phyloP scores from a whole-genome alignment of 208 protist species.

The Leishmania tropica region DNA sequence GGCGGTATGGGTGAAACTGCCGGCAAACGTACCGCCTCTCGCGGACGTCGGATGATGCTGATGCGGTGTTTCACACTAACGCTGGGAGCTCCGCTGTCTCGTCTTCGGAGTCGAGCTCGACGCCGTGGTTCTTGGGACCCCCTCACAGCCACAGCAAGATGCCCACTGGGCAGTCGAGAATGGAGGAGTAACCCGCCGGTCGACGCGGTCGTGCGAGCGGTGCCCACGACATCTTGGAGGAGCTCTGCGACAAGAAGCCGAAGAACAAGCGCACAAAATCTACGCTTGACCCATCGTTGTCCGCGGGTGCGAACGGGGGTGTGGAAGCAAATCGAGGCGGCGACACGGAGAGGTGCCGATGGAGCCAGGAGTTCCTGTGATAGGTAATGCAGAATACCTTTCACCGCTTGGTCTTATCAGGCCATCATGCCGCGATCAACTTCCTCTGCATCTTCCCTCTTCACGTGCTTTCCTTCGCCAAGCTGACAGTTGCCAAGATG shows the following conservation, averaged over 20 bases:
- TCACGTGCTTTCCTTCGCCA: constrained; percentile 37
- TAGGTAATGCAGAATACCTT: constrained; percentile 55
- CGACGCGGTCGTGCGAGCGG: constrained; percentile 3
- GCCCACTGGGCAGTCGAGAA: not conserved
- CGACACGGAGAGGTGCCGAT: constrained; percentile 15
- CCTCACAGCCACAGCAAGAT: constrained; percentile 23
- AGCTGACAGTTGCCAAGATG: constrained; percentile 62
- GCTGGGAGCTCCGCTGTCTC: not conserved
- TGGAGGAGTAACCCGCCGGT: constrained; percentile 3
- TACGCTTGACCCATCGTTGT: not conserved
- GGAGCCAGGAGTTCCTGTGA: constrained; percentile 44
- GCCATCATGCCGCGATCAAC: constrained; percentile 68
- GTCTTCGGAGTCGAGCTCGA: constrained; percentile 12
- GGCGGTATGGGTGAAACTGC: constrained; percentile 13
- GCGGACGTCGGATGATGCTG: constrained; percentile 1
- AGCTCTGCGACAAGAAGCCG: not conserved
- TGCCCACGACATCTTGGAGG: constrained; percentile 9
- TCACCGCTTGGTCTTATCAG: constrained; percentile 64
- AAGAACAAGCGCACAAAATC: not conserved
- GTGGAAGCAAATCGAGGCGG: not conserved
- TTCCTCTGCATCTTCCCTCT: constrained; percentile 43
- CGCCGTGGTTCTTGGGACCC: constrained; percentile 2
- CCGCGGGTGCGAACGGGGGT: not conserved
- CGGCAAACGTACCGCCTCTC: constrained; percentile 5
- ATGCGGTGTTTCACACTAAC: constrained; percentile 4